Evolutionary conservation across 2,329 filamentous ascomycete genomes (phyloP).

Genomic region (Xylaria sp.): DNA sequence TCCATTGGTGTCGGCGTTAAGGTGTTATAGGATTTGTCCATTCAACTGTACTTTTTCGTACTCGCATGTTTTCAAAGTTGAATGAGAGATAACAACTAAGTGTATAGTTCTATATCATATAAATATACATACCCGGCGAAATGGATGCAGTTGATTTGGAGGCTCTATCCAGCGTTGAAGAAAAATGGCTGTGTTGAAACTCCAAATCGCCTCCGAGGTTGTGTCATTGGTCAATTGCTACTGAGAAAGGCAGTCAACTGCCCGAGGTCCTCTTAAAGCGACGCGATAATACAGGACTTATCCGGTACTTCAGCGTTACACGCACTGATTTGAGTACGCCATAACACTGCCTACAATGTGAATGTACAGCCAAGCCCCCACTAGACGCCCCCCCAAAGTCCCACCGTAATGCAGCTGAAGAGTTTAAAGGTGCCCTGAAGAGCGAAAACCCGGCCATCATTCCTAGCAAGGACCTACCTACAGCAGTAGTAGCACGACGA

Average conservation of each 20-base stretch:
- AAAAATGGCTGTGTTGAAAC: slow-evolving; percentile 12
- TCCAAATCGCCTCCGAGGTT: neutral
- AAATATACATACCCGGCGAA: neutral
- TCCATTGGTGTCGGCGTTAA: neutral
- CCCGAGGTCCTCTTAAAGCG: slow-evolving; percentile 9
- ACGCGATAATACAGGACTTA: slow-evolving; percentile 2
- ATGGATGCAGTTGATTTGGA: slow-evolving; percentile 20
- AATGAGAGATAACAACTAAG: neutral
- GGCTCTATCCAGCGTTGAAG: slow-evolving; percentile 17
- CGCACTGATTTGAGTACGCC: neutral
- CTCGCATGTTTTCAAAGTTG: neutral
- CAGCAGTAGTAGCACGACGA: neutral
- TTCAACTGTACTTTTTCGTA: neutral
- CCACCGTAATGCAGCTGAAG: slow-evolving; percentile 21
- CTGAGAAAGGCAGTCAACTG: slow-evolving; percentile 9
- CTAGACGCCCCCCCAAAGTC: slow-evolving; percentile 4
- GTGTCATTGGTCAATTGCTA: slow-evolving; percentile 31
- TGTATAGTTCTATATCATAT: neutral
- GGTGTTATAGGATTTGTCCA: neutral
- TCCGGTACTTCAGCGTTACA: slow-evolving; percentile 2
- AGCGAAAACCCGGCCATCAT: neutral
- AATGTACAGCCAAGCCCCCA: slow-evolving; percentile 19
- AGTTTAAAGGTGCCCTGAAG: slow-evolving; percentile 4
- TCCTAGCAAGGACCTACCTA: neutral
- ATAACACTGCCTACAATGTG: neutral